phyloP scores from a whole-genome alignment of 2,329 filamentous ascomycete genomes.

The Xylariaceae sp. region DNA sequence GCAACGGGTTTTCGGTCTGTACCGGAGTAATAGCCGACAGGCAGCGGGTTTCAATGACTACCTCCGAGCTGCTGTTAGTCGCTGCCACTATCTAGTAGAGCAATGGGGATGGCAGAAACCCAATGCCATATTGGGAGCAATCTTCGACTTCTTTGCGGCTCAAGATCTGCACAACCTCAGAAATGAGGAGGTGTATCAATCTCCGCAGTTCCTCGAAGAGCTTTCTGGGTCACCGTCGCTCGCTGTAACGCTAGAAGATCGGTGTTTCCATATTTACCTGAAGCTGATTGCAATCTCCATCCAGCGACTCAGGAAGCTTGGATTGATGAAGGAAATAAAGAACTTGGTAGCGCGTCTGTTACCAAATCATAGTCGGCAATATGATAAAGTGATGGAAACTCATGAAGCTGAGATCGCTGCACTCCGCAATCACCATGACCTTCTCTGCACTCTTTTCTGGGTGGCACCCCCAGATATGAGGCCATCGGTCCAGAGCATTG shows the following conservation, averaged over 20 bases:
- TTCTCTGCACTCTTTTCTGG: slow-evolving; percentile 63
- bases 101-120: slow-evolving; percentile 62
- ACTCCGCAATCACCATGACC: slow-evolving; percentile 63
- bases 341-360: slow-evolving; percentile 58
- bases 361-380: slow-evolving; percentile 61
- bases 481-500: slow-evolving; percentile 49
- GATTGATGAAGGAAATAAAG: slow-evolving; percentile 50
- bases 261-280: slow-evolving; percentile 62
- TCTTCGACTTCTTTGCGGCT: slow-evolving; percentile 64
- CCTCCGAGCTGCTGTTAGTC: slow-evolving; percentile 52
- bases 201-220: slow-evolving; percentile 56
- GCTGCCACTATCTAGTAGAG: slow-evolving; percentile 58
- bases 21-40: slow-evolving; percentile 51
- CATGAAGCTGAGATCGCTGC: slow-evolving; percentile 58
- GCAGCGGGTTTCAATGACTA: slow-evolving; percentile 61
- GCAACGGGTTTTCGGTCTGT: slow-evolving; percentile 53
- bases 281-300: slow-evolving; percentile 58
- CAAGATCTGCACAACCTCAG: slow-evolving; percentile 57
- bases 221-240: slow-evolving; percentile 45
- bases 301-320: slow-evolving; percentile 43
- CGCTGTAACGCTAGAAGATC: slow-evolving; percentile 49
- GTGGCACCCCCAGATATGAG: slow-evolving; percentile 51
- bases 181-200: slow-evolving; percentile 59
- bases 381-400: slow-evolving; percentile 57
- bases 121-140: slow-evolving; percentile 51